Base-by-base conservation (phyloP, 257 asterid species). In the Rauvolfia tetraphylla region DNA sequence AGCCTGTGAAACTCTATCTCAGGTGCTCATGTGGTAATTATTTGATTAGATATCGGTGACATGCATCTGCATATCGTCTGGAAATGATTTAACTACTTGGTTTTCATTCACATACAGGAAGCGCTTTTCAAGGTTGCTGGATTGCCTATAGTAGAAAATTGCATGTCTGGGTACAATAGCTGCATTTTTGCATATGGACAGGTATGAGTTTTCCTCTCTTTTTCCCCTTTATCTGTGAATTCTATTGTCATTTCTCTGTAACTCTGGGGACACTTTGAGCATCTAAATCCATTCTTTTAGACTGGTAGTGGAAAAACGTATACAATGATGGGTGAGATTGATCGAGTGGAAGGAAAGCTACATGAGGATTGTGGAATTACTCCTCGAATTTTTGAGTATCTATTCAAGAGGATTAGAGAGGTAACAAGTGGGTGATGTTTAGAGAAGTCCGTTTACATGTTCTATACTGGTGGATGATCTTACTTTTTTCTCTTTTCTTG, bases 131-230 rank as follows among this genome's bases (percentile, higher is more conserved):
- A 79, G 73, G 93, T 84, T 85, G 98, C 93, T 31, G 98, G 98
- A 78, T 82, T 88, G 74, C 98, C 98, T 67, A 91, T 93, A 92
- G 97, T 93, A 79, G 97, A 93, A 41, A 93, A 93, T 78, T 93
- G 98, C 84, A 91, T 93, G 96, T 88, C 94, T 65, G 98, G 98
- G 25, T 93, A 91, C 59, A 93, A 93, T 78, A 93, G 98, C 86
- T 93, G 96, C 91, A 91, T 93, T 88, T 91, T 93, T 85, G 98
- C 98, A 66, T 93, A 91, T 81, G 98, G 98, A 61, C 97, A 89
- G 89, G 98, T 91, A 76, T 22, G 75, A 33, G 15, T 65, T 75
- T 15, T 53, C 17, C 78, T 54, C 53, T 31, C 36, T 80, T 63
- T 20, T 53, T 20, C 3, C 7, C 3, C 59, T 53, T 53, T 20